Conservation (phyloP, 768 basidiomycete genomes). For the Suillus alpinus region DNA sequence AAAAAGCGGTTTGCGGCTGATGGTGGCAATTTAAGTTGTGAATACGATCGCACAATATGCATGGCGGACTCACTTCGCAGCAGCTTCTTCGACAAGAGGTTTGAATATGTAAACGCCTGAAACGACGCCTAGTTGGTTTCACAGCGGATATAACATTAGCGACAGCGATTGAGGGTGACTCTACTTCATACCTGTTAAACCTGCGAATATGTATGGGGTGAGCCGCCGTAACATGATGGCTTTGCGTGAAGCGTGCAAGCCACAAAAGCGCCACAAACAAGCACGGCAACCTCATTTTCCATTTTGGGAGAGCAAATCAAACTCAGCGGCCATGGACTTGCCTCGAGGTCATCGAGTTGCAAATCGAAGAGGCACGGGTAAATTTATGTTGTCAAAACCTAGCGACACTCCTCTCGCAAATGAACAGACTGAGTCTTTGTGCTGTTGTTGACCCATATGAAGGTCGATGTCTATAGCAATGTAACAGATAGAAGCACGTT, state of each 20-base stretch:
- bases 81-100: conserved; percentile 36
- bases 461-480: no score
- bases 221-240: conserved; percentile 37
- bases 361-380: neutral
- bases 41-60: neutral
- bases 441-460: neutral
- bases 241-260: neutral
- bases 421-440: neutral
- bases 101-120: conserved; percentile 70
- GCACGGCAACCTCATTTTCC: neutral
- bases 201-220: conserved; percentile 54
- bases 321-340: neutral
- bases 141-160: neutral
- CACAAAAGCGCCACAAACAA: neutral
- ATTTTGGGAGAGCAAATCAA: neutral
- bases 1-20: neutral
- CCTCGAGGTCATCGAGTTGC: neutral
- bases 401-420: neutral
- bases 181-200: conserved; percentile 46
- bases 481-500: neutral
- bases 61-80: conserved; percentile 13
- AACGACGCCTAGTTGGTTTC: conserved; percentile 43
- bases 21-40: neutral
- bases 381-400: neutral
- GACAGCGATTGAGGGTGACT: conserved; percentile 4